These are phyloP conservation scores for Cyclotella baltica DNA, from an alignment of 108 stramenopile species.

Conservation along the genomic window DNA sequence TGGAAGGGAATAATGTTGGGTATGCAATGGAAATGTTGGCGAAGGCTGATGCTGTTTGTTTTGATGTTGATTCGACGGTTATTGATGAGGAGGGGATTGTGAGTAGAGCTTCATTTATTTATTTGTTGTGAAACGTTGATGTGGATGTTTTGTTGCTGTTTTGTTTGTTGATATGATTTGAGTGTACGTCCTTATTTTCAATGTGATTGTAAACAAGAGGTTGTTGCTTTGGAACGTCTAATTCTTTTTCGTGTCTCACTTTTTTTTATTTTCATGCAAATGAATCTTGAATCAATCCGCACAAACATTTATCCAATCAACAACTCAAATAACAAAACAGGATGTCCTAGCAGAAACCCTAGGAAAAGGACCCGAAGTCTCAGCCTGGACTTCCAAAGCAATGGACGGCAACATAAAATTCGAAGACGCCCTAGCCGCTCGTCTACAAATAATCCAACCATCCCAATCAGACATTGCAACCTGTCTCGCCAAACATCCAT, in stretches of 20 bases:
- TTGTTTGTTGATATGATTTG: no score
- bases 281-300: neutral
- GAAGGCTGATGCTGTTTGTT: slow-evolving; percentile 96
- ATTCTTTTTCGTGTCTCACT: no score
- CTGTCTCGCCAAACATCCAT: slow-evolving; percentile 82
- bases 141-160: no score
- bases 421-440: slow-evolving; percentile 93
- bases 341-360: slow-evolving; percentile 96
- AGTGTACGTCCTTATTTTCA: no score
- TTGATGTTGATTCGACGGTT: slow-evolving; percentile 98
- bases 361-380: slow-evolving; percentile 92
- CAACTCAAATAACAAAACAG: neutral
- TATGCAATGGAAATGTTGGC: slow-evolving; percentile 71
- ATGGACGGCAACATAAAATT: slow-evolving; percentile 98
- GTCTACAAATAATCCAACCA: slow-evolving; percentile 92
- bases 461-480: slow-evolving; percentile 62
- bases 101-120: slow-evolving; percentile 2
- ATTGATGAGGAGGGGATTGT: slow-evolving; percentile 95
- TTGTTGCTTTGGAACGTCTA: no score
- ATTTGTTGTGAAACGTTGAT: neutral
- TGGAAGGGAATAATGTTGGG: slow-evolving; percentile 59
- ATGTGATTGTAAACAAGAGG: no score
- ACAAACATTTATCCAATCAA: no score
- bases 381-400: slow-evolving; percentile 91
- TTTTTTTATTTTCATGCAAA: no score